Evolutionary conservation across 768 basidiomycete species (phyloP).

Genomic region (Hericium rajendrae): DNA sequence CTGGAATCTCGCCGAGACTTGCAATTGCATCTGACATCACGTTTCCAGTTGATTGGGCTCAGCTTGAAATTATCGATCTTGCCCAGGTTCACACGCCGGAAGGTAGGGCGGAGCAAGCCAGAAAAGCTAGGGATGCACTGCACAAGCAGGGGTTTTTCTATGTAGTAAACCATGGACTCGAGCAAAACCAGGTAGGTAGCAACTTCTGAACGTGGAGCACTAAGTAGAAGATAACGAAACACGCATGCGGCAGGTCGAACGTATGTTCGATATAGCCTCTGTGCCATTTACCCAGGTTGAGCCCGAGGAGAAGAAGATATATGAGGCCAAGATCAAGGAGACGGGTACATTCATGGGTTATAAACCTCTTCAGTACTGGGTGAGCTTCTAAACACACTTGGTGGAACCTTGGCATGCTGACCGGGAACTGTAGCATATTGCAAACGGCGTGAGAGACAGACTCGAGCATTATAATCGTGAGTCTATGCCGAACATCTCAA

Average conservation of each 20-base stretch:
- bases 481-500: conserved; percentile 6
- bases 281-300: conserved; percentile 31
- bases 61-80: conserved; percentile 23
- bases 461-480: conserved; percentile 35
- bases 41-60: conserved; percentile 23
- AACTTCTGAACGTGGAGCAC: background rate
- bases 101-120: conserved; percentile 18
- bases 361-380: conserved; percentile 42
- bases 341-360: conserved; percentile 44
- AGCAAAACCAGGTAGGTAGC: background rate
- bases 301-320: conserved; percentile 33
- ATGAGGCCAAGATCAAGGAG: conserved; percentile 30
- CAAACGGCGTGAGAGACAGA: conserved; percentile 32
- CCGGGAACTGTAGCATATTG: conserved; percentile 25
- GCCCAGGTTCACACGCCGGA: conserved; percentile 19
- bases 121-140: conserved; percentile 21
- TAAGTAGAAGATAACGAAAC: no score
- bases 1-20: no score
- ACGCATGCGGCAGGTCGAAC: conserved; percentile 23
- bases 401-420: conserved; percentile 14
- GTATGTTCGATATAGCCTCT: conserved; percentile 40
- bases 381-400: conserved; percentile 9
- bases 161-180: conserved; percentile 18
- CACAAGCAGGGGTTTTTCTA: conserved; percentile 33
- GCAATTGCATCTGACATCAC: background rate